Conservation (phyloP, 768 basidiomycete species). For the Xerocomellus dryophilus region DNA sequence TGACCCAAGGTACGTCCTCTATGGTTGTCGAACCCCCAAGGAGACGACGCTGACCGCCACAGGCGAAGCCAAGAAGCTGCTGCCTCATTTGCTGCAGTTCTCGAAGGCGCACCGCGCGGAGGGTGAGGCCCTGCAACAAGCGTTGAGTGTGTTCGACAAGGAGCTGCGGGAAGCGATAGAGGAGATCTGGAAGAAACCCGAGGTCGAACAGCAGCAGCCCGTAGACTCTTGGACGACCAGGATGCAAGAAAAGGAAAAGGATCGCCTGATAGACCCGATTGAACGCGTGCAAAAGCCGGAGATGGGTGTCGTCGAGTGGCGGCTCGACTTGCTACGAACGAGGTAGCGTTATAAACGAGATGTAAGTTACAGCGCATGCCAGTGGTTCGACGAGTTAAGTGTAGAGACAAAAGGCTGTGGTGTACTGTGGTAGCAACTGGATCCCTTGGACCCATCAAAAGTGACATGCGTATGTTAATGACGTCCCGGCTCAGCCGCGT, state of each 20-base stretch:
- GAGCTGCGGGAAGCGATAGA: conserved; percentile 58
- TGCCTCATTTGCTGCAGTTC: conserved; percentile 76
- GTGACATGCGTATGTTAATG: no score
- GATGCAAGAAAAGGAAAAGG: conserved; percentile 53
- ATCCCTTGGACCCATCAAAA: no score
- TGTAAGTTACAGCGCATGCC: not conserved
- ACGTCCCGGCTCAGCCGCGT: no score
- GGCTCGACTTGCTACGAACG: conserved; percentile 21
- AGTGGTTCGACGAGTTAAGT: no score
- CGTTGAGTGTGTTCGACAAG: conserved; percentile 52
- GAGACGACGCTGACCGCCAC: not conserved
- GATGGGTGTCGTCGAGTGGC: conserved; percentile 20
- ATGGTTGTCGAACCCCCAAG: no score
- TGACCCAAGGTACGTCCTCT: conserved; percentile 52
- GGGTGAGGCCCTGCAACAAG: conserved; percentile 60
- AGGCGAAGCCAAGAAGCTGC: conserved; percentile 67
- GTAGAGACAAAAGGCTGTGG: no score
- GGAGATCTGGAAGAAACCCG: conserved; percentile 59
- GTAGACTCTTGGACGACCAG: conserved; percentile 49
- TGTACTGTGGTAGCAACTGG: no score
- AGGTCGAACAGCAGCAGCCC: conserved; percentile 24
- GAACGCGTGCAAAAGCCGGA: conserved; percentile 55
- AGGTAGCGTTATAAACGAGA: not conserved
- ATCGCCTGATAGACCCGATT: conserved; percentile 45
- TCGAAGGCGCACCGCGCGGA: conserved; percentile 65